Percentiles rank a stretch among this genome's conserved stretches.
Conservation (phyloP, 306 rosid species). For the Lathyrus tuberosus region DNA sequence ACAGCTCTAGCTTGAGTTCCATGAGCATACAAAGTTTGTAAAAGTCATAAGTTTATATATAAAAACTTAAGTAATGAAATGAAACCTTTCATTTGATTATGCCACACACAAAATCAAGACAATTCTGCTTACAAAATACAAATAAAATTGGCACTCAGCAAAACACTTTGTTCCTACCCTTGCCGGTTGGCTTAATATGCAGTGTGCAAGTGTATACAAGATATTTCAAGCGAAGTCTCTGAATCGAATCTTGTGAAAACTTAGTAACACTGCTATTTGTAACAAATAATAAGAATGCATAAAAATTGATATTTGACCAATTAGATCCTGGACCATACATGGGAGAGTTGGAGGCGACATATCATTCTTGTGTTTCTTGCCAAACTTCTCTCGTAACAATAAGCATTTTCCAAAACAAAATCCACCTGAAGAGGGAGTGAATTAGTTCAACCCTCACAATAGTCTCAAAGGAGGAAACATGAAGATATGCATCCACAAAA, state of each 20-base stretch:
- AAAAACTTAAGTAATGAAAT: slow-evolving; percentile 34
- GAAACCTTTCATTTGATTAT: slow-evolving; percentile 32
- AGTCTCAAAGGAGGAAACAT: background rate
- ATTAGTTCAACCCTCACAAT: background rate
- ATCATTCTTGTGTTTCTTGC: no score
- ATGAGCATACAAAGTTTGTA: background rate
- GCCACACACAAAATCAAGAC: slow-evolving; percentile 40
- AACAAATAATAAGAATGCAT: no score
- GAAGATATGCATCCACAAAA: background rate
- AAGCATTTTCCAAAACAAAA: background rate
- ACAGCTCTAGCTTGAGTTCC: slow-evolving; percentile 8
- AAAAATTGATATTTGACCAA: no score
- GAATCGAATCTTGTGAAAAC: background rate
- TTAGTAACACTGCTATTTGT: no score
- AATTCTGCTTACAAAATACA: slow-evolving; percentile 37
- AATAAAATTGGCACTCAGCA: slow-evolving; percentile 27
- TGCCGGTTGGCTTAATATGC: background rate
- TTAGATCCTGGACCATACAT: no score
- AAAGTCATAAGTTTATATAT: no score
- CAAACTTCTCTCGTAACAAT: no score
- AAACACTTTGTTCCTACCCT: slow-evolving; percentile 13
- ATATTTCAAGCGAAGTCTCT: background rate
- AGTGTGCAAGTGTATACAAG: background rate
- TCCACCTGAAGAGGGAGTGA: background rate
- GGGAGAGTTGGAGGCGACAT: no score